Percentiles rank a stretch among this genome's conserved stretches.
Conservation (phyloP, 805 yeast species). For the Kodamaea kakaduensis region DNA sequence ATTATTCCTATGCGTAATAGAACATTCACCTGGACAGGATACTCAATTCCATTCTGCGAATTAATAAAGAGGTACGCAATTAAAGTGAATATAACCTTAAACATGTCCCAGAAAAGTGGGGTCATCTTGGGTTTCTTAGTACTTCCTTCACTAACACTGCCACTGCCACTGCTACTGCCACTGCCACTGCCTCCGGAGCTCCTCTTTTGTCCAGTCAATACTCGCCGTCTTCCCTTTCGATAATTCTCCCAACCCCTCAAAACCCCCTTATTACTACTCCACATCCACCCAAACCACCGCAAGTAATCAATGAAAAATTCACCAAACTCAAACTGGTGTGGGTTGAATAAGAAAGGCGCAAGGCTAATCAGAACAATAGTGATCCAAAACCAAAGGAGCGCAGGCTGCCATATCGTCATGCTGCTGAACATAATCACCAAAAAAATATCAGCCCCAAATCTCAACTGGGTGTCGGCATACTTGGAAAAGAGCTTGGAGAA, state of each 20-base stretch:
- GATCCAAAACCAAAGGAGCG: constrained; percentile 59
- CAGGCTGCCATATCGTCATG: constrained; percentile 75
- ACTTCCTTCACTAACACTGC: not conserved
- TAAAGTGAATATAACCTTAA: constrained; percentile 17
- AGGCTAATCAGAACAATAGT: constrained; percentile 43
- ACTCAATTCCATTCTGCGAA: constrained; percentile 75
- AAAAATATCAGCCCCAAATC: constrained; percentile 68
- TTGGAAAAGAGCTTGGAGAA: constrained; percentile 71
- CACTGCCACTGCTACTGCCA: not conserved
- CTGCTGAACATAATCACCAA: constrained; percentile 73
- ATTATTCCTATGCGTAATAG: constrained; percentile 57
- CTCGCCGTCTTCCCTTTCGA: not conserved
- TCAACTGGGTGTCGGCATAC: constrained; percentile 73
- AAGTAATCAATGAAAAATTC: constrained; percentile 50
- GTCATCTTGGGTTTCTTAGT: not conserved
- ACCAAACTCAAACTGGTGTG: constrained; percentile 47
- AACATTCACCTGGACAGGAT: constrained; percentile 40
- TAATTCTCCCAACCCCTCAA: constrained; percentile 2
- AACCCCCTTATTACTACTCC: not conserved
- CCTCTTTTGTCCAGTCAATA: not conserved
- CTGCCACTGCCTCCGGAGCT: not conserved
- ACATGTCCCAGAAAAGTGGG: not conserved
- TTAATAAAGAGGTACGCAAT: constrained; percentile 78
- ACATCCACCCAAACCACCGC: constrained; percentile 16
- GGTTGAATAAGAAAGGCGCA: constrained; percentile 52